Base-by-base conservation (phyloP, 495 filamentous ascomycete genomes). In the Penicillium cinerascens region DNA sequence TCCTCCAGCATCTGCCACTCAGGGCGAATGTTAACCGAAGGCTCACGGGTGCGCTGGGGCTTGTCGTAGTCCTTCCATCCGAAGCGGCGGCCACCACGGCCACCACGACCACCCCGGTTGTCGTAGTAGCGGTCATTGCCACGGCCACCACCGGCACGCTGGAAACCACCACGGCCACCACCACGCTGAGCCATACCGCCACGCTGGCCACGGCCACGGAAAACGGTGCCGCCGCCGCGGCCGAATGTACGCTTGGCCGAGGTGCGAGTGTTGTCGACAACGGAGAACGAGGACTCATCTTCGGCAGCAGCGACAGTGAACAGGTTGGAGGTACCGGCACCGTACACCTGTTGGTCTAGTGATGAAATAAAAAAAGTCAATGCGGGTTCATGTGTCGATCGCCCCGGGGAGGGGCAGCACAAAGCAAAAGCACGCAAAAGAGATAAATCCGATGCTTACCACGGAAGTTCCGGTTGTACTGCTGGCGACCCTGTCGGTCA, bases 51-150 rank as follows among this genome's bases (percentile, higher is more conserved):
- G 58, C 93, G 85, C 73, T 93, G 85, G 33, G 93, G 93, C 83
- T 97, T 98, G 75, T 98, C 93, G 66, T 91, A 96, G 67, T 98
- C 93, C 71, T 92, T 96, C 92, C 93, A 97, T 65, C 93, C 95
- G 65, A 96, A 97, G 42, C 95, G 82, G 54, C 93, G 84, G 29
- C 89, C 89, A 56, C 82, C 74, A 33, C 74, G 66, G 59, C 78
- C 76, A 53, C 79, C 68, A 38, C 82, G 79, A 16, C 73, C 76
- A 16, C 61, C 46, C 37, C 82, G 77, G 53, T 73, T 72, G 46
- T 87, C 84, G 61, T 87, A 86, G 59, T 79, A 78, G 48, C 83
- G 82, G 49, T 87, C 84, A 53, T 81, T 74, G 39, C 76, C 79
- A 55, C 87, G 81, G 22, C 89, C 86, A 35, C 82, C 88, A 55